Evolutionary conservation across 2,329 filamentous ascomycete genomes (phyloP).

Genomic region (Neospermospora avenae): DNA sequence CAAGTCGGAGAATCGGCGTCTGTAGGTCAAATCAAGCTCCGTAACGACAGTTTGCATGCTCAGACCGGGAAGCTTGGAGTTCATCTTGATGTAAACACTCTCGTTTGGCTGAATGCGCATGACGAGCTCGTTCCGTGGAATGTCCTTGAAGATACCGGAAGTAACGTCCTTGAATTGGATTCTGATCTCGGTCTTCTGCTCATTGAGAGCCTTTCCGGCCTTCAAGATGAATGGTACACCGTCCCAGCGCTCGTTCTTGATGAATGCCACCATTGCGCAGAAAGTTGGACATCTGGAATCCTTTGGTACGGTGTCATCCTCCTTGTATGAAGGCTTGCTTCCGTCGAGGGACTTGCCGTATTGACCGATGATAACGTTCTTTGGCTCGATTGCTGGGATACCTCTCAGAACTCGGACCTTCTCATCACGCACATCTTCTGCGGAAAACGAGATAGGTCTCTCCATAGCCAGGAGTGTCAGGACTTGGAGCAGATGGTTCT

Average conservation of each 20-base stretch:
- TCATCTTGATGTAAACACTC: conserved; percentile 99
- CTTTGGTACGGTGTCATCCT: conserved; percentile 97
- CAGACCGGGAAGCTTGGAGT: conserved; percentile 96
- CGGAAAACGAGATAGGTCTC: conserved; percentile 94
- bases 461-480: conserved; percentile 97
- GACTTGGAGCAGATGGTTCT: conserved; percentile 97
- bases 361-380: conserved; percentile 99
- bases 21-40: conserved; percentile 96
- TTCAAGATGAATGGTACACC: conserved; percentile 99
- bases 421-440: conserved; percentile 97
- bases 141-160: conserved; percentile 99
- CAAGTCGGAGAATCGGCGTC: conserved; percentile 95
- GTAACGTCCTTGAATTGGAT: conserved; percentile 99
- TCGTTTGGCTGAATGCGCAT: conserved; percentile 99
- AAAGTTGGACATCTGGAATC: conserved; percentile 97
- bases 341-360: conserved; percentile 96
- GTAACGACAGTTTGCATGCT: conserved; percentile 99
- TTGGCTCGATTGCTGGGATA: conserved; percentile 93
- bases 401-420: conserved; percentile 94
- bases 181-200: conserved; percentile 99
- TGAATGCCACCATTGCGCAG: conserved; percentile 94
- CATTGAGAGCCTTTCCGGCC: conserved; percentile 96
- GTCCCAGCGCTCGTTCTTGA: conserved; percentile 99
- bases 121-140: conserved; percentile 97
- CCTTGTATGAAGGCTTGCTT: conserved; percentile 95